Percentiles rank a stretch among this genome's conserved stretches.
These are phyloP conservation scores for Lactarius indigo DNA, from an alignment of 768 basidiomycete genomes.

Conservation along the genomic window DNA sequence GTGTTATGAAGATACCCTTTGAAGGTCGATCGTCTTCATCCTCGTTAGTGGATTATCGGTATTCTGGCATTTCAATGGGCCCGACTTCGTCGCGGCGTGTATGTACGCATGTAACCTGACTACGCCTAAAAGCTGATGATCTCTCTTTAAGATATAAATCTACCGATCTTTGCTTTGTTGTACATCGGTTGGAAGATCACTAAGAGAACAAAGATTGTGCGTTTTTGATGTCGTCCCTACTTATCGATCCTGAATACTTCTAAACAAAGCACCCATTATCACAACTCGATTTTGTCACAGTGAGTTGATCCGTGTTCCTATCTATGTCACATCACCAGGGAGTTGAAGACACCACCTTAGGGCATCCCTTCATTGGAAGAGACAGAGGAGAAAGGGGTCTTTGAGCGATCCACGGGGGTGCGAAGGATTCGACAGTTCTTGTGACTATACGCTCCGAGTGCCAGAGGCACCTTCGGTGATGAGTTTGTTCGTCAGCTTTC, in stretches of 20 bases:
- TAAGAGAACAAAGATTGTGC: slow-evolving; percentile 23
- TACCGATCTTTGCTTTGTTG: slow-evolving; percentile 20
- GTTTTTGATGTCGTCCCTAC: background rate
- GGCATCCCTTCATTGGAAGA: slow-evolving; percentile 22
- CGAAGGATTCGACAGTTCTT: slow-evolving; percentile 14
- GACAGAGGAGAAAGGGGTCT: slow-evolving; percentile 18
- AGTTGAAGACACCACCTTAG: background rate
- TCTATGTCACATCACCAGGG: background rate
- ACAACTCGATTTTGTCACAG: slow-evolving; percentile 23
- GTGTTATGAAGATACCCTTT: background rate
- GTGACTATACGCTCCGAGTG: background rate
- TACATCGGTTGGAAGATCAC: slow-evolving; percentile 23
- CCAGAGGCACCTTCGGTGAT: background rate
- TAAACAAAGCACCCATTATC: background rate
- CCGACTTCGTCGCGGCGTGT: slow-evolving; percentile 26
- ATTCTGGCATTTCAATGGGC: slow-evolving; percentile 21
- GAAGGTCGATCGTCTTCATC: slow-evolving; percentile 22
- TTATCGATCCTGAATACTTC: background rate
- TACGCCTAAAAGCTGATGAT: background rate
- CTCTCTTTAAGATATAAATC: slow-evolving; percentile 19
- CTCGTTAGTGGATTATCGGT: slow-evolving; percentile 22
- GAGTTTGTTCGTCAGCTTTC: background rate
- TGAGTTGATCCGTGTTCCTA: slow-evolving; percentile 2
- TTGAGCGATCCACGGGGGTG: slow-evolving; percentile 6
- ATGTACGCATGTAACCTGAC: background rate